phyloP scores from a whole-genome alignment of 1,139 yeast species.

The Diutina ranongensis region DNA sequence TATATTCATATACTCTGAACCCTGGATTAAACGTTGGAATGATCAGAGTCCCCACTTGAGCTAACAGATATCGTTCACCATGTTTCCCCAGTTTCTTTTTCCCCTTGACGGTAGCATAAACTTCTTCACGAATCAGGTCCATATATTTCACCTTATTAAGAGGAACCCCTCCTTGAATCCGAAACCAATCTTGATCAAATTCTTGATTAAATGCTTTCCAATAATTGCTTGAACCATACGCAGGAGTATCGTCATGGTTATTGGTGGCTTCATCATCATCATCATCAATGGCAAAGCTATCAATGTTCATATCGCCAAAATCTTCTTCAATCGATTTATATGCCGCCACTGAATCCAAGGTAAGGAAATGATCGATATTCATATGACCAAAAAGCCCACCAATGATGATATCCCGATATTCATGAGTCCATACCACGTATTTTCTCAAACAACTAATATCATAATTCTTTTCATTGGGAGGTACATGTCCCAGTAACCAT shows the following conservation, averaged over 20 bases:
- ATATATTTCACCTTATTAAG: constrained; percentile 50
- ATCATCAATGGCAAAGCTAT: constrained; percentile 8
- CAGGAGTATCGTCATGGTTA: constrained; percentile 1
- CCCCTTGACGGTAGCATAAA: constrained; percentile 39
- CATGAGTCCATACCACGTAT: constrained; percentile 67
- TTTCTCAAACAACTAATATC: constrained; percentile 64
- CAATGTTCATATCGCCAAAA: constrained; percentile 9
- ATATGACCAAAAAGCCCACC: constrained; percentile 84
- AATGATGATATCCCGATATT: constrained; percentile 68
- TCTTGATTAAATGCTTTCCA: not conserved
- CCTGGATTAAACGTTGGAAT: constrained; percentile 83
- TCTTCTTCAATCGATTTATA: constrained; percentile 35
- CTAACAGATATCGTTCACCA: constrained; percentile 54
- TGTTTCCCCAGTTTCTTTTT: constrained; percentile 29
- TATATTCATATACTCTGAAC: constrained; percentile 76
- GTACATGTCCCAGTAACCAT: constrained; percentile 83
- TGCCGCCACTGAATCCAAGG: constrained; percentile 61
- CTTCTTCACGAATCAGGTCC: constrained; percentile 38
- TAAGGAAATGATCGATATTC: constrained; percentile 79
- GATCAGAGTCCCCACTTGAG: constrained; percentile 64
- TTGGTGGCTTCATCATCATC: constrained; percentile 1
- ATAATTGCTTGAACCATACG: not conserved
- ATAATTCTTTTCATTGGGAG: constrained; percentile 69
- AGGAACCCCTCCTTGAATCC: constrained; percentile 49
- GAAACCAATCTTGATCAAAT: constrained; percentile 7